Conservation (phyloP, 305 asterid genomes). For the Ajuga reptans region DNA sequence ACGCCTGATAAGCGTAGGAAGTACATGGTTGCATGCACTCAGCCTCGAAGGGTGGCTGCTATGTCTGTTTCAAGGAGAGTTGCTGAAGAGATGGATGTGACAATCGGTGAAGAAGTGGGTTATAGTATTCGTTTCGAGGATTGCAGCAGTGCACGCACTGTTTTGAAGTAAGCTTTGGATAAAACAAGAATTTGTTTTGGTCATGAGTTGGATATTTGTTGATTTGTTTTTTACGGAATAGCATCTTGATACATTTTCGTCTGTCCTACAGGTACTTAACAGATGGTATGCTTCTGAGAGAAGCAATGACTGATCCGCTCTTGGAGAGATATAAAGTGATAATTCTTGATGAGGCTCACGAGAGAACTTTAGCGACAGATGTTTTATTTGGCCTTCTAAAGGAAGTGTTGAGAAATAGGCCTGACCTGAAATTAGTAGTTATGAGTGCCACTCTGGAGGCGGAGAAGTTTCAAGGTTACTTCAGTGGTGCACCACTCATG, state of each 20-base stretch:
- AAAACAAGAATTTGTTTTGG: background rate
- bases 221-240: background rate
- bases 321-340: constrained; percentile 91
- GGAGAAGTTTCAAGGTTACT: constrained; percentile 88
- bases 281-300: constrained; percentile 99
- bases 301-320: constrained; percentile 96
- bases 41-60: constrained; percentile 93
- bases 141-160: constrained; percentile 79
- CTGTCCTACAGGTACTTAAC: constrained; percentile 63
- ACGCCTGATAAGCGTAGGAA: constrained; percentile 61
- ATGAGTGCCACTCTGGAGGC: constrained; percentile 99
- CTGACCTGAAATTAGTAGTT: constrained; percentile 79
- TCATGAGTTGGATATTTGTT: background rate
- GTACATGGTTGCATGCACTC: constrained; percentile 88
- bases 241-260: constrained; percentile 2
- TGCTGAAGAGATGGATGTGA: constrained; percentile 97
- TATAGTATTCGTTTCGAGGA: constrained; percentile 93
- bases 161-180: constrained; percentile 45
- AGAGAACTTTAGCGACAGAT: constrained; percentile 93
- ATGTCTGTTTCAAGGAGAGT: constrained; percentile 95
- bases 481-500: constrained; percentile 81
- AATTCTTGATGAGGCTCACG: constrained; percentile 97
- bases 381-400: constrained; percentile 90
- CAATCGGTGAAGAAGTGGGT: constrained; percentile 95
- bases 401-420: constrained; percentile 78